Evolutionary conservation across 345 rosid genomes (phyloP), one percentile per base, ranked within the genome.

Genomic region (Pugionium dolabratum): DNA sequence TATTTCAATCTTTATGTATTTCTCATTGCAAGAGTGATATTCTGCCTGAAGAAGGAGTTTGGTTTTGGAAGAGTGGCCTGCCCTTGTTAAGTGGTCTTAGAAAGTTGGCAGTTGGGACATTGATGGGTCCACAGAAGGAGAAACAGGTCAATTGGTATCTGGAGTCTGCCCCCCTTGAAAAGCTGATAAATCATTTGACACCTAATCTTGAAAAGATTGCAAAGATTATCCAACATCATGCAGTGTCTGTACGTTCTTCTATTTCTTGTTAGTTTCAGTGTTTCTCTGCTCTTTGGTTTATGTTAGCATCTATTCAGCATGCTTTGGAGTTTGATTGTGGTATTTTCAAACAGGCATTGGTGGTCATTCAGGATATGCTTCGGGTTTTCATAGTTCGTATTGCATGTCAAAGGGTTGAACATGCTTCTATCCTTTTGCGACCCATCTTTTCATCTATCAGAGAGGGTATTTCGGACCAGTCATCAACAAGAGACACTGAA

Each of bases 31-130:
- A 94, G 99, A 94, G 82, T 82, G 90, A 94, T 80, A 66, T 62
- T 57, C 82, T 90, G 72, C 97, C 99, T 32, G 95, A 86, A 77
- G 99, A 90, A 83, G 88, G 83, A 60, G 70, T 94, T 75, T 84
- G 95, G 96, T 87, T 74, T 72, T 94, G 99, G 99, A 83, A 85
- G 78, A 86, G 86, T 73, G 88, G 92, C 66, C 84, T 90, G 91
- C 97, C 99, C 29, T 70, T 84, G 76, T 94, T 85, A 80, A 88
- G 95, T 85, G 87, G 90, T 54, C 82, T 94, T 28, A 88, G 97
- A 79, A 82, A 76, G 63, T 81, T 94, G 85, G 92, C 95, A 41
- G 81, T 86, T 59, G 87, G 95, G 67, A 83, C 99, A 48, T 52
- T 88, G 70, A 68, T 94, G 84, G 96, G 93, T 57, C 93, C 90